Evolutionary conservation across 1,284 basidiomycete genomes (phyloP).

Genomic region (Austropuccinia psidii): DNA sequence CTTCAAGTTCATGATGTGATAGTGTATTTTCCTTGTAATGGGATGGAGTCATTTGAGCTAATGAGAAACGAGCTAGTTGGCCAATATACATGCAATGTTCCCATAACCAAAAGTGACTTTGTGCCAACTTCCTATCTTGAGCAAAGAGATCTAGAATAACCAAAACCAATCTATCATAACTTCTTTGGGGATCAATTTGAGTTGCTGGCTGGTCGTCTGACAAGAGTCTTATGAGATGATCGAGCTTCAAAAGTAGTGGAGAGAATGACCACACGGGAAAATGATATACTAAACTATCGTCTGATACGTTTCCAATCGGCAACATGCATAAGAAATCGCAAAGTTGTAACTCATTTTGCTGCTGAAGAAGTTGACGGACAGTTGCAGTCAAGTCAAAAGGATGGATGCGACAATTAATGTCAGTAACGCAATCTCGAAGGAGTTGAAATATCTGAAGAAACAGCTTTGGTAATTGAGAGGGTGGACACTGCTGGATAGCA

Average conservation of each 20-base stretch:
- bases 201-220: conserved; percentile 40
- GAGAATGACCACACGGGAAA: conserved; percentile 21
- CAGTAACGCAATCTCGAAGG: conserved; percentile 11
- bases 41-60: conserved; percentile 52
- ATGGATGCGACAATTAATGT: conserved; percentile 19
- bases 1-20: conserved; percentile 49
- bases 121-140: conserved; percentile 59
- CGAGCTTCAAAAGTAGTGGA: conserved; percentile 41
- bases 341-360: not conserved
- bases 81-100: conserved; percentile 46
- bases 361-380: not conserved
- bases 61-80: conserved; percentile 50
- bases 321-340: conserved; percentile 1
- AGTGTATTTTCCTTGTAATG: conserved; percentile 52
- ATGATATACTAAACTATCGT: not conserved
- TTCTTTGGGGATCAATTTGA: conserved; percentile 49
- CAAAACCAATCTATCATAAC: conserved; percentile 60
- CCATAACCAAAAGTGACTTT: conserved; percentile 56
- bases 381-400: conserved; percentile 28
- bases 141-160: conserved; percentile 59
- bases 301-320: conserved; percentile 7
- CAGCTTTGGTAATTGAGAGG: not conserved
- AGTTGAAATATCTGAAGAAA: conserved; percentile 9
- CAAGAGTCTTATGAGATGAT: conserved; percentile 49
- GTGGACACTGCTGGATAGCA: not conserved